Evolutionary conservation across 2,329 filamentous ascomycete species (phyloP).

Genomic region (Neofusicoccum kwambonambiense): DNA sequence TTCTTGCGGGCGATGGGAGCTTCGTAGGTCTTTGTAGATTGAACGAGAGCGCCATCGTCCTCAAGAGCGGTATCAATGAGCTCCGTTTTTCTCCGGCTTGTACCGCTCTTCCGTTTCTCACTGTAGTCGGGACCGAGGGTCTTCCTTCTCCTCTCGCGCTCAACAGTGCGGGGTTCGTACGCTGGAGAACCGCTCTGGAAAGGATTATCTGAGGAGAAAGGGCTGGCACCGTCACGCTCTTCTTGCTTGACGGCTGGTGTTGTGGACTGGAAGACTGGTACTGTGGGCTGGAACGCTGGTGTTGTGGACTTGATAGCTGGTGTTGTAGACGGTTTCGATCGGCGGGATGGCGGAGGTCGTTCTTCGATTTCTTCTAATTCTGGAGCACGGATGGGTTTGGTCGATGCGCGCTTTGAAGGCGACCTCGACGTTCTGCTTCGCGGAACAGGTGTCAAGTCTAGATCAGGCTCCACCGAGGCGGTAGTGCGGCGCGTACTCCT

Average conservation of each 20-base stretch:
- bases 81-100: slow-evolving; percentile 43
- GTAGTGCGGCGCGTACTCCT: slow-evolving; percentile 13
- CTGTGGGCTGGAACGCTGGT: no score
- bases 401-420: slow-evolving; percentile 39
- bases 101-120: slow-evolving; percentile 45
- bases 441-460: slow-evolving; percentile 18
- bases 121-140: slow-evolving; percentile 44
- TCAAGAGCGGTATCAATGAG: slow-evolving; percentile 47
- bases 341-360: slow-evolving; percentile 26
- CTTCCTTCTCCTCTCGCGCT: slow-evolving; percentile 51
- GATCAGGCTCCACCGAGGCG: slow-evolving; percentile 14
- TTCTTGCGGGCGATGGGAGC: background rate
- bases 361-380: slow-evolving; percentile 36
- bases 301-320: background rate
- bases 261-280: slow-evolving; percentile 22
- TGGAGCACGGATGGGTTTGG: slow-evolving; percentile 42
- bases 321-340: background rate
- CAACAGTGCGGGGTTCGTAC: slow-evolving; percentile 30
- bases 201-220: slow-evolving; percentile 87
- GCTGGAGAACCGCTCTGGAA: slow-evolving; percentile 81
- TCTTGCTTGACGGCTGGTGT: slow-evolving; percentile 46
- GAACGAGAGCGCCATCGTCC: slow-evolving; percentile 50
- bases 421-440: slow-evolving; percentile 28
- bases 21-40: slow-evolving; percentile 33
- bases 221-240: slow-evolving; percentile 53